phyloP scores from a whole-genome alignment of 345 rosid genomes.

The Citrus hindsii region DNA sequence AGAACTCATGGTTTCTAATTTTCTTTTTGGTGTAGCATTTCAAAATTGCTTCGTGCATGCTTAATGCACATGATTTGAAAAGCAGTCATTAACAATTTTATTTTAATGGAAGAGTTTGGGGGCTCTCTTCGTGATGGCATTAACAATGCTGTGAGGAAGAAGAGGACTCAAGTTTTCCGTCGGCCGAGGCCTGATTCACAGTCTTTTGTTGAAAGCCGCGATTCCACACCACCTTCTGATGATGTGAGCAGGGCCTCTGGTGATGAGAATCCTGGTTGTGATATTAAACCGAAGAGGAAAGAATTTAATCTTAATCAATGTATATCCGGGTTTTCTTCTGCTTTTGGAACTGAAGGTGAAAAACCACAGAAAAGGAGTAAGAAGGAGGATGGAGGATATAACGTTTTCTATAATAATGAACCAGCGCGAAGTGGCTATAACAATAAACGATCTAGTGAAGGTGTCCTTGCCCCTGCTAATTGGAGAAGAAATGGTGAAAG shows the following conservation, averaged over 20 bases:
- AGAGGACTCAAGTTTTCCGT: constrained; percentile 61
- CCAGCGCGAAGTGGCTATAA: constrained; percentile 29
- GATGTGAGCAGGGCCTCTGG: constrained; percentile 53
- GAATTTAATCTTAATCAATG: constrained; percentile 71
- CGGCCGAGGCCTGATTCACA: constrained; percentile 60
- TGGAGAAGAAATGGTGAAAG: constrained; percentile 57
- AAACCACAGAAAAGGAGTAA: constrained; percentile 22
- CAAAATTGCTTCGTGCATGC: not conserved
- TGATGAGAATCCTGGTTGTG: constrained; percentile 55
- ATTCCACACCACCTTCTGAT: constrained; percentile 43
- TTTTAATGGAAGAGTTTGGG: constrained; percentile 52
- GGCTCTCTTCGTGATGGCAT: constrained; percentile 31
- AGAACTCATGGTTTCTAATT: not conserved
- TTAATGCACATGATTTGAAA: constrained; percentile 13
- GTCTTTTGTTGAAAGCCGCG: constrained; percentile 28
- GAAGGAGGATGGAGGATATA: constrained; percentile 37
- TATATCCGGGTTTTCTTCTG: constrained; percentile 42
- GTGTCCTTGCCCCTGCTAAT: constrained; percentile 74
- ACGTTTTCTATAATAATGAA: constrained; percentile 35
- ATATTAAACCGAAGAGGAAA: constrained; percentile 51
- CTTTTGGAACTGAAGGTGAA: constrained; percentile 26
- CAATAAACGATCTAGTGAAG: constrained; percentile 60
- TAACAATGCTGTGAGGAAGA: constrained; percentile 58
- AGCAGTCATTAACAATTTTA: constrained; percentile 10
- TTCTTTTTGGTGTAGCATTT: constrained; percentile 2